Base-by-base conservation (phyloP, 169 alveolate species). In the Eimeria falciformis region DNA sequence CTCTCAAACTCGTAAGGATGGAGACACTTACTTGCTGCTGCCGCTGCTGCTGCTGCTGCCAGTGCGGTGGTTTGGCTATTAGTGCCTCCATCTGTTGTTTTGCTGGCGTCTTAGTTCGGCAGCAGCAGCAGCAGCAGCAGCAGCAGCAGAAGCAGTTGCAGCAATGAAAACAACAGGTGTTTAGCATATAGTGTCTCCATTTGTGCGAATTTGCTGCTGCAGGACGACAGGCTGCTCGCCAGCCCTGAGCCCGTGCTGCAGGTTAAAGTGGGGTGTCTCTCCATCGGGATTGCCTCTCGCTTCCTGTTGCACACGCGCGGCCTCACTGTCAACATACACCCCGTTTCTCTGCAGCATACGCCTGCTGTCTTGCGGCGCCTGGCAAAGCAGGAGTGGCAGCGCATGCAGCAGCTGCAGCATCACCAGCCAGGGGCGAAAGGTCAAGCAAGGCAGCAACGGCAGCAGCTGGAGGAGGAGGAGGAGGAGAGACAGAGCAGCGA, bases 381-480 rank as follows among this genome's bases (percentile, higher is more conserved):
- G 21, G 90, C 56, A 27, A 27, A 81, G 58, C 75, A 55, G 58
- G 78, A 81, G 56, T 7, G 2, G 14, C 21, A 50, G 58, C 90
- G 77, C 77, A 25, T 29, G 73, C 90, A 81, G 55, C 90, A 55
- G 90, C 77, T 56, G 77, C 90, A 81, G 43, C 89, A 53, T n/a
- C 50, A 12, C 40, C 17, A 29, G 12, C 1, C 7, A 29, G 81
- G n/a, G 45, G 55, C 25, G 77, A 73, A 81, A 53, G 62, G 56
- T 27, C 56, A 33, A 43, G 37, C 3, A 33, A 53, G 33, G 33
- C 77, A 27, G 47, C 37, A 45, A 53, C 29, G 29, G 55, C 58
- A 56, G 77, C 58, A 37, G 58, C 55, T 37, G 21, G 47, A 53
- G 78, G 47, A n/a, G 11, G 21, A 56, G 37, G 55, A 27, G 81